These are phyloP conservation scores for Orbilia oligospora DNA, from an alignment of 2,329 filamentous ascomycete species.

Conservation along the genomic window DNA sequence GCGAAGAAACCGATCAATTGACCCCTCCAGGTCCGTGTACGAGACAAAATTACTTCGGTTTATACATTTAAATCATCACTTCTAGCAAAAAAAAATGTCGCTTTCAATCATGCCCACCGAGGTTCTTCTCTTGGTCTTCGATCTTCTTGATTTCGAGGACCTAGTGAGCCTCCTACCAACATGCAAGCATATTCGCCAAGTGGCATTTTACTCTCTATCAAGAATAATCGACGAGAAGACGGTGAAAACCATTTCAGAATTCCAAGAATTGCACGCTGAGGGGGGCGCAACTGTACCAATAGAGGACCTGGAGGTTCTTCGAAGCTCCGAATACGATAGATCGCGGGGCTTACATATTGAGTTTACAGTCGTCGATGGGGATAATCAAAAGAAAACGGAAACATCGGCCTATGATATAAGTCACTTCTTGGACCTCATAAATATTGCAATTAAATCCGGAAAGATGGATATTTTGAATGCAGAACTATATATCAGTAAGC, in stretches of 20 bases:
- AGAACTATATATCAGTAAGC: neutral
- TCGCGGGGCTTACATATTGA: neutral
- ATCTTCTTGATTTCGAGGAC: neutral
- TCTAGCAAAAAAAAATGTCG: conserved; percentile 5
- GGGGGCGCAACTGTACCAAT: neutral
- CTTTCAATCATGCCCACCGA: neutral
- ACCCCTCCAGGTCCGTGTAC: too few relatives aligned
- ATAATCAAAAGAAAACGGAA: neutral
- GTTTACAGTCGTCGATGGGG: neutral
- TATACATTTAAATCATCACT: too few relatives aligned
- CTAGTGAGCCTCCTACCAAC: neutral
- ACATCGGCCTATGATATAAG: neutral
- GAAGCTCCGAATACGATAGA: neutral
- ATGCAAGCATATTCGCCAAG: neutral
- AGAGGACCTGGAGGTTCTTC: neutral
- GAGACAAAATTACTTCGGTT: too few relatives aligned
- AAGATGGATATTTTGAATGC: neutral
- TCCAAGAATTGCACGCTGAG: too few relatives aligned
- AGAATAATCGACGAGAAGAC: neutral
- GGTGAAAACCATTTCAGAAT: neutral
- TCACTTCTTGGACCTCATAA: neutral
- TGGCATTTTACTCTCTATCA: neutral
- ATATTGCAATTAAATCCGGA: neutral
- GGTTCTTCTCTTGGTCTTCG: neutral
- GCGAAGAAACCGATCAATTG: too few relatives aligned